Evolutionary conservation across 1,284 basidiomycete species (phyloP), one percentile per base, ranked within the genome.

Genomic region (Meripilus lineatus): DNA sequence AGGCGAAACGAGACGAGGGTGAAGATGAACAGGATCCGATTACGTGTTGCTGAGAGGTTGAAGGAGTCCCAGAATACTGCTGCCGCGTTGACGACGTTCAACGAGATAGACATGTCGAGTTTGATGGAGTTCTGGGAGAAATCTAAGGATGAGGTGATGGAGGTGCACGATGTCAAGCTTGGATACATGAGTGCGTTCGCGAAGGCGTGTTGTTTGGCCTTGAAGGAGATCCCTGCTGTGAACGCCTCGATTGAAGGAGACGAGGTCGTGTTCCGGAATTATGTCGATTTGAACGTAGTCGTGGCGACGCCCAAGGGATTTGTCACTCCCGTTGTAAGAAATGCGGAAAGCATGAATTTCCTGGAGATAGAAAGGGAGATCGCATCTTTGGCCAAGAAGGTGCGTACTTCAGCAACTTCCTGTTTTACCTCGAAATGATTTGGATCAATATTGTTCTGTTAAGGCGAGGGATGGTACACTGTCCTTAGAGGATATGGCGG

Each of bases 101-200:
- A 99, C 73, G 95, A 99, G 72, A 93, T 98, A 62, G 95, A 98
- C 74, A 98, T 99, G 95, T 93, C 90, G 34, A 84, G 86, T 36
- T 71, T 98, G 50, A 90, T 98, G 75, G 85, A 88, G 42, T 86
- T 99, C 83, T 88, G 95, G 58, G 84, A 85, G 62, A 84, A 89
- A 61, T 95, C 94, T 82, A 98, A 98, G 77, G 93, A 97, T 55
- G 74, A 81, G 45, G 74, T 98, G 39, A 74, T 94, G 45, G 97
- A 98, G 70, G 81, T 86, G 62, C 87, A 93, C 58, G 94, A 93
- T 39, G 85, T 98, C 66, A 98, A 98, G 71, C 81, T 99, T 52
- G 95, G 95, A 32, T 98, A 92, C 80, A 98, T 99, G 95, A 89
- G 87, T 51, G 93, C 93, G 33, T 98, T 99, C 60, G 88, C 93